Base-by-base conservation (phyloP, 2,329 filamentous ascomycete genomes). In the Diaporthe amygdali region DNA sequence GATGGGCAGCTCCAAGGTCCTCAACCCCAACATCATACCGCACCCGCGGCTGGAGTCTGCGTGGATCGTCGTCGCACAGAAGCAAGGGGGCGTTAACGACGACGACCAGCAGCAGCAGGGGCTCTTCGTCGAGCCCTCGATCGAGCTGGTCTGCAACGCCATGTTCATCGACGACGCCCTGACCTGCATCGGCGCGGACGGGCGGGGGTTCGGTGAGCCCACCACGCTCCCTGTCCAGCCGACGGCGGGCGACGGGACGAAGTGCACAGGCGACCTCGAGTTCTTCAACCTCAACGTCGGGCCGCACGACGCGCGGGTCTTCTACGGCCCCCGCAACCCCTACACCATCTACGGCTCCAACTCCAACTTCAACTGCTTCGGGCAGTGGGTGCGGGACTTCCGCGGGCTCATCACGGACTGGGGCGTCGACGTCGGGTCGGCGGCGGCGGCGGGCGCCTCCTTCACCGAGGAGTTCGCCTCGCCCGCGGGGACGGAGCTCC, bases 21-120 rank as follows among this genome's bases (percentile, higher is more conserved):
- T 86, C 70, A 90, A 90, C 71, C 88, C 89, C 20, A 90, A 87
- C 77, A 84, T 90, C 73, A 83, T 90, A 47, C 87, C 89, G 0
- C 89, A 90, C 75, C 88, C 87, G 3, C 78, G 75, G 1, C 75
- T 81, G 8, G 77, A 81, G 3, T 77, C 87, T 49, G 85, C 82
- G 1, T 90, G 84, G 82, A 84, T 87, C 71, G 81, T 90, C 30
- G 82, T 88, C 5, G 86, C 86, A 5, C 88, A 89, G 75, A 72
- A 73, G 27, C 67, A 72, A n/a, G 73, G 74, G 27, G n/a, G 22
- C 44, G 27, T 6, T n/a, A 72, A 78, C 6, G 72, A 74, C 12
- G 74, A 77, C 5, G 76, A 76, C 1, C 59, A 17, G 15, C 49
- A 20, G 49, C 81, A 79, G 72, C 22, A 15, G 17, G 34, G 27